A percentile compares a stretch with the other conserved stretches of the same genome.
These are phyloP conservation scores for Venturia pyrina DNA, from an alignment of 2,329 filamentous ascomycete species.

Conservation along the genomic window DNA sequence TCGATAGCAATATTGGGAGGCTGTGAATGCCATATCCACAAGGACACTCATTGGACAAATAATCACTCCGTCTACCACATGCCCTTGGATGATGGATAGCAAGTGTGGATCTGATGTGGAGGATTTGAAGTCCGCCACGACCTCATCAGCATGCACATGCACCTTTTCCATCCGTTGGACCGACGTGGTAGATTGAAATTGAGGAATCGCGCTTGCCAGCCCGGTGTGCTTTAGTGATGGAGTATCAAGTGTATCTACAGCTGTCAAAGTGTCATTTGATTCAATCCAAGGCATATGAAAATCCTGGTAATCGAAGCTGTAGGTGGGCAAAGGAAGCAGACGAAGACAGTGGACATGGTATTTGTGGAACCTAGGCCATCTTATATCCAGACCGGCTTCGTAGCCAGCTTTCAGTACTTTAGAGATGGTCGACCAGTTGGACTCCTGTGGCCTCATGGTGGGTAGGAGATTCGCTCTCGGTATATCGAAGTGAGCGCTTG, in stretches of 20 bases:
- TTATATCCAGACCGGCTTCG: slow-evolving; percentile 41
- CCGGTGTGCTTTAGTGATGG: slow-evolving; percentile 13
- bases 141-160: not conserved
- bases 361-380: slow-evolving; percentile 53
- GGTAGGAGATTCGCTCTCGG: slow-evolving; percentile 3
- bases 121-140: slow-evolving; percentile 11
- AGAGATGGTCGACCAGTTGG: slow-evolving; percentile 41
- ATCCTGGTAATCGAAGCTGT: slow-evolving; percentile 24
- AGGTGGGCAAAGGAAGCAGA: slow-evolving; percentile 43
- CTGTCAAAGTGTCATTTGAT: slow-evolving; percentile 22
- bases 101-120: slow-evolving; percentile 11
- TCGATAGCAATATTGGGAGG: slow-evolving; percentile 11
- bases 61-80: slow-evolving; percentile 6
- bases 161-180: slow-evolving; percentile 7
- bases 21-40: slow-evolving; percentile 13
- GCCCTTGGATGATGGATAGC: not conserved
- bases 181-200: slow-evolving; percentile 1
- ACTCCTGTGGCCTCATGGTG: slow-evolving; percentile 14
- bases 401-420: slow-evolving; percentile 41
- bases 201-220: not conserved
- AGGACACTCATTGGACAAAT: not conserved
- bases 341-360: slow-evolving; percentile 36
- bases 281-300: slow-evolving; percentile 24
- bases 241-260: no score
- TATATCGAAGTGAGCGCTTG: slow-evolving; percentile 16